Evolutionary conservation across 139 green algal species (phyloP), one percentile per base, ranked within the genome.

Genomic region (Chlamydomonas eustigma): DNA sequence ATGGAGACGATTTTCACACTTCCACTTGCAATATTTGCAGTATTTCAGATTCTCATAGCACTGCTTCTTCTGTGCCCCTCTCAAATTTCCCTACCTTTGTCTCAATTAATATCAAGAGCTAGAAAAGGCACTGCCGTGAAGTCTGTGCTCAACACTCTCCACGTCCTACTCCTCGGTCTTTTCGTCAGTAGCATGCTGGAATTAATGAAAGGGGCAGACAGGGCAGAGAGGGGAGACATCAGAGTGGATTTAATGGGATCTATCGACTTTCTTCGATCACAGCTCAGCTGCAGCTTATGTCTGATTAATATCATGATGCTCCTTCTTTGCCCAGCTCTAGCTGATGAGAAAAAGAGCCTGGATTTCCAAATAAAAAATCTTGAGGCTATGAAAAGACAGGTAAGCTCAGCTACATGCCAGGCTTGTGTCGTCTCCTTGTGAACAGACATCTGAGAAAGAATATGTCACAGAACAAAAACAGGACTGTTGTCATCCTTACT

Each of bases 1-100:
- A 84, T 84, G 79, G 79, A 84, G 12, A 78, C 74, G 0, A 84
- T 85, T 25, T 85, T 85, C 51, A 33, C 67, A 25, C 37, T 85
- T 0, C 80, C 80, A 3, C 72, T 85, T 3, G 73, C 75, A 1
- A 39, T 77, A 0, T 44, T 81, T 5, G 39, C 67, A 2, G 33
- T 64, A 22, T 6, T 72, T 0, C 76, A 80, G 8, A 1, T 64
- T 2, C 37, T 85, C 2, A 1, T 85, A 3, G 38, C 35, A 0
- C 35, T 85, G 1, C 71, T 73, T 32, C 37, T 81, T 31, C 65
- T 72, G 33, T n/a, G 65, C n/a, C 66, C 65, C 3, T 1, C 32
- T 2, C 58, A 36, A 4, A 37, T 78, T 2, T 66, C 51, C 0
- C 63, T 81, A 3, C 39, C 37, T 4, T n/a, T 75, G 8, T 28